Evolutionary conservation across 2,329 filamentous ascomycete species (phyloP).

Genomic region (Corinectria fuckeliana): DNA sequence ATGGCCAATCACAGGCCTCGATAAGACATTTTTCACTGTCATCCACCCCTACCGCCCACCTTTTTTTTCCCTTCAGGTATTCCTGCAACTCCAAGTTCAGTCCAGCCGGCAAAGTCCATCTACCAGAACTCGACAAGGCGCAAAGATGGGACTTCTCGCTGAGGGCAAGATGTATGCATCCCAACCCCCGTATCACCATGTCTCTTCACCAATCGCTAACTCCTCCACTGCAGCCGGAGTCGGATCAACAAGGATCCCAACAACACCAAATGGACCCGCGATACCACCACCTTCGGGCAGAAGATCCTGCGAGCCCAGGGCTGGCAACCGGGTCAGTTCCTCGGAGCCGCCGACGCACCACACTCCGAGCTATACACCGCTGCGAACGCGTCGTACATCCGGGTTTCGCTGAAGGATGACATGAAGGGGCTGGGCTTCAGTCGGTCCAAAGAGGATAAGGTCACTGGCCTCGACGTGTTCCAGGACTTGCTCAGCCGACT

Average conservation of each 20-base stretch:
- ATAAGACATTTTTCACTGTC: constrained; percentile 37
- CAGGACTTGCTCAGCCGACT: constrained; percentile 85
- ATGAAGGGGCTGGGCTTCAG: constrained; percentile 88
- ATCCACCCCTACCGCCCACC: constrained; percentile 37
- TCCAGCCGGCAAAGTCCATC: constrained; percentile 5
- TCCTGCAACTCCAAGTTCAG: constrained; percentile 19
- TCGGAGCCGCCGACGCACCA: constrained; percentile 78
- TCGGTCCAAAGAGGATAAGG: constrained; percentile 74
- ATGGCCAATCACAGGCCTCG: constrained; percentile 35
- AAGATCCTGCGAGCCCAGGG: constrained; percentile 87
- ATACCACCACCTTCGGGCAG: constrained; percentile 84
- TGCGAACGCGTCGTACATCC: constrained; percentile 85
- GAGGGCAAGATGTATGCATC: constrained; percentile 43
- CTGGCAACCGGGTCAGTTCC: constrained; percentile 84
- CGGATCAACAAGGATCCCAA: constrained; percentile 93
- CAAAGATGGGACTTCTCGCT: constrained; percentile 46
- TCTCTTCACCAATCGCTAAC: constrained; percentile 15
- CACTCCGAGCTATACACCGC: constrained; percentile 80
- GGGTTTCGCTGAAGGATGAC: constrained; percentile 86
- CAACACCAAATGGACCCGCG: constrained; percentile 90
- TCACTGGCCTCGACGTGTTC: constrained; percentile 86
- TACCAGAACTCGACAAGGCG: constrained; percentile 15
- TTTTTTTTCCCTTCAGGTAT: constrained; percentile 39
- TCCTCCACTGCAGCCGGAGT: constrained; percentile 41
- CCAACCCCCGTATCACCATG: neutral